These are phyloP conservation scores for Backusella psychrophila DNA, from an alignment of 192 early-diverging fungal genomes.

Conservation along the genomic window DNA sequence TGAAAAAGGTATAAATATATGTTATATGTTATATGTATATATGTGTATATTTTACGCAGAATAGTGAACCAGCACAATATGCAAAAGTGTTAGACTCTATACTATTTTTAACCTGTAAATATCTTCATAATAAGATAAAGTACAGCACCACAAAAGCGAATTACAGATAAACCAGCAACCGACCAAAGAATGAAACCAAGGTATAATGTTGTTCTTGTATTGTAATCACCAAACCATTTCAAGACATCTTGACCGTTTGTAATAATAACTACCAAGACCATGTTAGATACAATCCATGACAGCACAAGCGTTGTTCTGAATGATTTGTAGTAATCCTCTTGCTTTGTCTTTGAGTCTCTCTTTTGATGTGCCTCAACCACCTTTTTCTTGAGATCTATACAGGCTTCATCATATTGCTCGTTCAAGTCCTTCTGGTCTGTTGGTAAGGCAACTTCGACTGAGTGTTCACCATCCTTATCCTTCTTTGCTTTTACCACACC, in stretches of 20 bases:
- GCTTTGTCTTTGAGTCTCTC: constrained; percentile 61
- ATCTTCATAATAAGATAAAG: constrained; percentile 67
- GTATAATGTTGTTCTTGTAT: constrained; percentile 41
- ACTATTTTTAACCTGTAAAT: constrained; percentile 40
- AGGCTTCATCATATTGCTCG: constrained; percentile 78
- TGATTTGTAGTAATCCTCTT: constrained; percentile 60
- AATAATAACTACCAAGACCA: constrained; percentile 59
- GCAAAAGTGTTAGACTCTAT: background rate
- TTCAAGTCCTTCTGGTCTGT: constrained; percentile 77
- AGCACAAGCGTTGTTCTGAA: constrained; percentile 79
- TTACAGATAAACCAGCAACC: constrained; percentile 60
- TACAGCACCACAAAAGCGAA: constrained; percentile 67
- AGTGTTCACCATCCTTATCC: constrained; percentile 41
- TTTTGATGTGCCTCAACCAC: constrained; percentile 40
- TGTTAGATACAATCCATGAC: constrained; percentile 74
- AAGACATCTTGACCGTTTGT: constrained; percentile 46
- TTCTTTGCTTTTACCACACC: constrained; percentile 55
- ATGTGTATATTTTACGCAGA: background rate
- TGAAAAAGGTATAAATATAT: background rate
- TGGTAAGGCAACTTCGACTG: constrained; percentile 49
- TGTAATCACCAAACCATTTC: constrained; percentile 33
- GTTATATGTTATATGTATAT: background rate
- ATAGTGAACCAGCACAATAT: constrained; percentile 3
- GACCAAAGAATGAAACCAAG: constrained; percentile 77
- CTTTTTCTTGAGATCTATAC: constrained; percentile 52